A percentile compares a stretch with the other conserved stretches of the same genome.
Evolutionary conservation across 176 grass and related monocot species (phyloP).

Genomic region (Musa schizocarpa): DNA sequence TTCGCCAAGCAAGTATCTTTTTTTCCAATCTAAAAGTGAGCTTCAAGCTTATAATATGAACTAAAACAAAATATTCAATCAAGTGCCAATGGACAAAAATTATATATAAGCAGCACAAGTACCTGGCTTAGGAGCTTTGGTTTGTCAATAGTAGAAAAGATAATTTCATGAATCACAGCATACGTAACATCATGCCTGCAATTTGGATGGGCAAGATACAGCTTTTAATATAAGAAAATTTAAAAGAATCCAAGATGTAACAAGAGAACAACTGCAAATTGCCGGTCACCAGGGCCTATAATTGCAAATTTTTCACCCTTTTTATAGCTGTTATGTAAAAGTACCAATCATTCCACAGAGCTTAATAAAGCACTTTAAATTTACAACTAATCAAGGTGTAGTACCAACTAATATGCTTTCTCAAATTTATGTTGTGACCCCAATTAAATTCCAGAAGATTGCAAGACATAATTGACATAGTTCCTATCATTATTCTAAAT

Average conservation of each 20-base stretch:
- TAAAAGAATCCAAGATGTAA: too few species aligned
- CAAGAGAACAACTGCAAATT: too few species aligned
- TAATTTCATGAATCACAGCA: conserved; percentile 75
- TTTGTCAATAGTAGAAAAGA: conserved; percentile 88
- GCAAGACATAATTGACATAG: background rate
- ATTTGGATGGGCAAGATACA: conserved; percentile 8
- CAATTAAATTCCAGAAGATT: background rate
- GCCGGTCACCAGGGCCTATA: background rate
- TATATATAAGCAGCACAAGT: conserved; percentile 10
- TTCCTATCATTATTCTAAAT: too few species aligned
- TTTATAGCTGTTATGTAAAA: background rate
- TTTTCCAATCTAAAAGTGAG: background rate
- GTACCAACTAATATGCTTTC: background rate
- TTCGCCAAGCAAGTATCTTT: too few species aligned
- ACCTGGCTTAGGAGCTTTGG: conserved; percentile 99
- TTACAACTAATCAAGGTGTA: background rate
- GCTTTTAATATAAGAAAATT: background rate
- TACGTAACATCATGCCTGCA: conserved; percentile 61
- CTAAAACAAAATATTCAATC: background rate
- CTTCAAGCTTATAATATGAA: background rate
- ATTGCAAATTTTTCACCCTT: background rate
- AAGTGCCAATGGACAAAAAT: background rate
- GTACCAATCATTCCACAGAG: background rate
- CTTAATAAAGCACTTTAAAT: background rate
- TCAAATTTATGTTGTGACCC: background rate